phyloP scores from a whole-genome alignment of 2,329 filamentous ascomycete genomes.

The Paramyrothecium sp. region DNA sequence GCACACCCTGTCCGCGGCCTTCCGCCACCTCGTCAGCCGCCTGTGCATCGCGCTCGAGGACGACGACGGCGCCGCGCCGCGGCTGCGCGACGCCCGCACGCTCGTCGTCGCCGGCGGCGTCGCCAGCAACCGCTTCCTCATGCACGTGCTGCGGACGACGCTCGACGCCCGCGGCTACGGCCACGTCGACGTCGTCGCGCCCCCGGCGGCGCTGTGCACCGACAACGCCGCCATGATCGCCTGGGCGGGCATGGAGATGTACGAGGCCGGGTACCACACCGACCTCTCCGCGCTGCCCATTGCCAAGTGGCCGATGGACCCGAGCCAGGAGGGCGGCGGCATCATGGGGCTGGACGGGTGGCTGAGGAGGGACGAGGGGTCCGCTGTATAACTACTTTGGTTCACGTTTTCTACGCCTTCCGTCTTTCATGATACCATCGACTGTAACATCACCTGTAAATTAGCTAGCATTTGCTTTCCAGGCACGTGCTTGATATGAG shows the following conservation, averaged over 20 bases:
- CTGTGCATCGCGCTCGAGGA: conserved; percentile 64
- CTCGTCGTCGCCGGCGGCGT: conserved; percentile 90
- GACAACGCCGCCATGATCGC: conserved; percentile 98
- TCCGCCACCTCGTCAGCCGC: conserved; percentile 81
- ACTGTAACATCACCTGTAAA: conserved; percentile 5
- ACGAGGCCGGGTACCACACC: conserved; percentile 68
- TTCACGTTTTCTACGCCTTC: too few species aligned
- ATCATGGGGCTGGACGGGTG: conserved; percentile 61
- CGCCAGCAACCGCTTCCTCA: conserved; percentile 78
- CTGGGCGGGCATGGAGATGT: conserved; percentile 94
- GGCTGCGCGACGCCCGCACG: conserved; percentile 44
- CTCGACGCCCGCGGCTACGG: conserved; percentile 66
- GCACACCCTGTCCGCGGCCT: conserved; percentile 75
- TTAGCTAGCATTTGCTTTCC: not conserved
- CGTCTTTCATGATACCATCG: too few species aligned
- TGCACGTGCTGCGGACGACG: conserved; percentile 57
- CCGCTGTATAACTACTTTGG: not conserved
- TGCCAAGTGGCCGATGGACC: conserved; percentile 74
- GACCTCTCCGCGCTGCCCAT: conserved; percentile 59
- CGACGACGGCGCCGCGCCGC: conserved; percentile 8
- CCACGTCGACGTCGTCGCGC: conserved; percentile 64
- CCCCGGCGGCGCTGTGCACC: conserved; percentile 77
- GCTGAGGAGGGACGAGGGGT: conserved; percentile 24
- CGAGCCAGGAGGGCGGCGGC: conserved; percentile 51
- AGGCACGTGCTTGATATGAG: too few species aligned